Evolutionary conservation across 371 early-diverging fungal genomes (phyloP), one percentile per base, ranked within the genome.

Genomic region (Syncephalastrum racemosum): DNA sequence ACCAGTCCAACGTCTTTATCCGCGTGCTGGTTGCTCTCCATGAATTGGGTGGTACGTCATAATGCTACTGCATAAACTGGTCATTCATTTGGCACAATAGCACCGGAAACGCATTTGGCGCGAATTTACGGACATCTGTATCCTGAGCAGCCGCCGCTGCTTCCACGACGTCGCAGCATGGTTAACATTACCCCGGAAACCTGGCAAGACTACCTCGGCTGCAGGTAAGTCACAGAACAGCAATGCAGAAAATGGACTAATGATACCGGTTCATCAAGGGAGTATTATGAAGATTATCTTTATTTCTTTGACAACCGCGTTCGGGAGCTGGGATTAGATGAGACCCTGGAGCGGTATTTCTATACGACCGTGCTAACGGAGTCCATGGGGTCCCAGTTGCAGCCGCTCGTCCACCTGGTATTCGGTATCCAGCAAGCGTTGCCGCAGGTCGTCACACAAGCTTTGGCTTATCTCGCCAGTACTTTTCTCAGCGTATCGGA

Each of bases 401-500:
- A 75, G 20, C 72, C 76, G 1, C 20, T 75, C 2, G 72, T 71
- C 25, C 76, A 75, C 22, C 53, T 72, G 3, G 57, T 65, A 4
- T 72, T 72, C 61, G 76, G 76, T n/a, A 50, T 75, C n/a, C 66
- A 75, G 49, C 65, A 70, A 20, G 60, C 60, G 6, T 46, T 75
- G 24, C 61, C 68, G 8, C 41, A 57, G 46, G 55, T 72, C 8
- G 68, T 72, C 16, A 54, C 59, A 6, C 68, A 75, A 54, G 72
- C 66, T 10, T 45, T 75, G 16, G 76, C 76, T 31, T 72, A 72
- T 51, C 59, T 70, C 39, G 66, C 67, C 5, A 57, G 60, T n/a
- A 60, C 70, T 4, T 71, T 60, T 19, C 19, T 65, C 5, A 68
- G 70, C 50, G 62, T 56, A 2, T 16, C 13, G 8, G 7, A 10